phyloP scores from a whole-genome alignment of 1,284 basidiomycete species.

The Exsudoporus floridanus region DNA sequence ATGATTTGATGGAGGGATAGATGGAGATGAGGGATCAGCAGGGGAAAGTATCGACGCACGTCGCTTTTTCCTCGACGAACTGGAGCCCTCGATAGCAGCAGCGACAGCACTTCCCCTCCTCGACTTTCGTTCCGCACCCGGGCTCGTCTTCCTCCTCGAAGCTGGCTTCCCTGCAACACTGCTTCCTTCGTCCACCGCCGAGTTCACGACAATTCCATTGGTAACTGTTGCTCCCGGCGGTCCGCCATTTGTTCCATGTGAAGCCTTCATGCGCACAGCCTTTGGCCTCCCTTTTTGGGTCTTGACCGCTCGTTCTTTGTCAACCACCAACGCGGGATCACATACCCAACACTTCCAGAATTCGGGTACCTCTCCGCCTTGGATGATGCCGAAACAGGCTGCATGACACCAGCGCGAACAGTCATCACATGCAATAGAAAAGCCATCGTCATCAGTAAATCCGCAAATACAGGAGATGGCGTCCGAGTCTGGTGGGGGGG shows the following conservation, averaged over 20 bases:
- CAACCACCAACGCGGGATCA: conserved; percentile 42
- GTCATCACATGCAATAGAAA: conserved; percentile 88
- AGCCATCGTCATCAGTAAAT: conserved; percentile 80
- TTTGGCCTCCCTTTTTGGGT: conserved; percentile 41
- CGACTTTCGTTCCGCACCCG: conserved; percentile 48
- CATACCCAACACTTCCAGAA: conserved; percentile 68
- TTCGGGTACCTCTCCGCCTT: conserved; percentile 70
- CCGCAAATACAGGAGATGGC: conserved; percentile 74
- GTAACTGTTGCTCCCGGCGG: conserved; percentile 3
- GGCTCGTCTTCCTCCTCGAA: conserved; percentile 40
- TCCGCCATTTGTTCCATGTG: conserved; percentile 25
- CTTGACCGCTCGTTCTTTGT: conserved; percentile 48
- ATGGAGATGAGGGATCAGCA: conserved; percentile 21
- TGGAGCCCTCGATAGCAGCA: conserved; percentile 38
- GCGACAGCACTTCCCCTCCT: conserved; percentile 41
- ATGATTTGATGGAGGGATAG: conserved; percentile 18
- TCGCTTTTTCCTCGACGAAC: conserved; percentile 41
- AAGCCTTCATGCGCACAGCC: conserved; percentile 29
- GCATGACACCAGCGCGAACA: conserved; percentile 92
- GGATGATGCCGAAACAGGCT: conserved; percentile 77
- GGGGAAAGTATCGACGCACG: conserved; percentile 40
- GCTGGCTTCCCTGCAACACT: conserved; percentile 18
- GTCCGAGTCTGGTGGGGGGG: conserved; percentile 40
- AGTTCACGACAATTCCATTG: conserved; percentile 18
- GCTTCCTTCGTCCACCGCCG: conserved; percentile 17